These are phyloP conservation scores for Herpetomonas muscarum DNA, from an alignment of 208 protist species.

Conservation along the genomic window DNA sequence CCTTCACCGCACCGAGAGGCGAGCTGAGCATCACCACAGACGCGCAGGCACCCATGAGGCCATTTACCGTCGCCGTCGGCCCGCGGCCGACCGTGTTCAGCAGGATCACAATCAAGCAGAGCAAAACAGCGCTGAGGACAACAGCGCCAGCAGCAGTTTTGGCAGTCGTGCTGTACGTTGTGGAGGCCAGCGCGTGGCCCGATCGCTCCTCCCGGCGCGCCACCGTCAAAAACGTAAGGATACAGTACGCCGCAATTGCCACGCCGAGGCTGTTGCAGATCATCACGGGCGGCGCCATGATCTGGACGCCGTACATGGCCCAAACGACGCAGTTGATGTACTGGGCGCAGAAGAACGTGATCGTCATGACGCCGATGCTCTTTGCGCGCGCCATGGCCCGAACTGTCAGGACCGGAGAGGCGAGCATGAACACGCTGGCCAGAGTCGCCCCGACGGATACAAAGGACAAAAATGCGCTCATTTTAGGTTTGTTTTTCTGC, in stretches of 20 bases:
- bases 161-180: constrained; percentile 30
- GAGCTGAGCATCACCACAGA: constrained; percentile 69
- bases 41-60: constrained; percentile 37
- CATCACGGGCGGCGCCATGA: constrained; percentile 25
- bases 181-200: constrained; percentile 26
- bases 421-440: constrained; percentile 48
- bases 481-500: too few species aligned
- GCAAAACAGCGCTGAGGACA: constrained; percentile 13
- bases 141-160: constrained; percentile 10
- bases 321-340: constrained; percentile 59
- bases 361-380: constrained; percentile 45
- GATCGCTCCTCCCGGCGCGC: constrained; percentile 43
- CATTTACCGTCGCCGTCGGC: constrained; percentile 29
- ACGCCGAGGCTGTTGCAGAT: constrained; percentile 46
- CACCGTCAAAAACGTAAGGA: constrained; percentile 48
- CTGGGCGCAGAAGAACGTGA: constrained; percentile 67
- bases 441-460: constrained; percentile 35
- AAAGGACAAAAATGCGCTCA: constrained; percentile 27
- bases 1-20: constrained; percentile 41
- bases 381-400: constrained; percentile 28
- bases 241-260: constrained; percentile 47
- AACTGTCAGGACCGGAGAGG: constrained; percentile 48
- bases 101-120: constrained; percentile 35
- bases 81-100: constrained; percentile 15
- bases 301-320: constrained; percentile 53